Conservation (phyloP, 192 early-diverging fungal species). For the Coemansia sp. region DNA sequence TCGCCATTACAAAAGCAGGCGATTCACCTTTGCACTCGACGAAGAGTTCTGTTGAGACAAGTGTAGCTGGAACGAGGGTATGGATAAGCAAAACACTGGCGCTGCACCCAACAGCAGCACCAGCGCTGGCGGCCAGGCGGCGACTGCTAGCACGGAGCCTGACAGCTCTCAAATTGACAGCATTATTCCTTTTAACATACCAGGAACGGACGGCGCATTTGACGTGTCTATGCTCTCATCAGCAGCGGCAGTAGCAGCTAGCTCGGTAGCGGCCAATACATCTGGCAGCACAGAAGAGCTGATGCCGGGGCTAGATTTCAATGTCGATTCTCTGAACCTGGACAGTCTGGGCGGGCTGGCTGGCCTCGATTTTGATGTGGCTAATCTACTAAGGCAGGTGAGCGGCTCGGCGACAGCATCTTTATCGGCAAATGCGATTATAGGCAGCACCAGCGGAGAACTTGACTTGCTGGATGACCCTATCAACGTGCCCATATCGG, state of each 20-base stretch:
- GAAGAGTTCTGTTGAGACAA: neutral
- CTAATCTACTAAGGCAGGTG: conserved; percentile 41
- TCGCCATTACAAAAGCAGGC: neutral
- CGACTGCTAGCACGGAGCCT: neutral
- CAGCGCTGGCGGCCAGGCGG: neutral
- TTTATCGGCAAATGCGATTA: neutral
- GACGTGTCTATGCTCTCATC: neutral
- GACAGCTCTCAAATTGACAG: neutral
- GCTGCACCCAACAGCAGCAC: neutral
- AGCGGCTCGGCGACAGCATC: conserved; percentile 11
- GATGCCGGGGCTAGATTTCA: conserved; percentile 30
- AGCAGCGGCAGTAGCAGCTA: neutral
- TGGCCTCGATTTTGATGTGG: conserved; percentile 45
- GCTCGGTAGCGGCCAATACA: neutral
- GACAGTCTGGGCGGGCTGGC: conserved; percentile 27
- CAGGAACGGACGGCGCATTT: neutral
- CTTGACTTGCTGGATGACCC: neutral
- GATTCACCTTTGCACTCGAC: neutral
- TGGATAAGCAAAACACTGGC: conserved; percentile 7
- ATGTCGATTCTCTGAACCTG: conserved; percentile 47
- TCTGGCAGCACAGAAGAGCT: neutral
- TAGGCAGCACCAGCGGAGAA: neutral
- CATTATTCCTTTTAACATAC: neutral
- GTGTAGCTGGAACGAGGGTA: neutral
- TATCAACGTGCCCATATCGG: conserved; percentile 1